Conservation (phyloP, 2,329 filamentous ascomycete species). For the Aspergillus ibericus region DNA sequence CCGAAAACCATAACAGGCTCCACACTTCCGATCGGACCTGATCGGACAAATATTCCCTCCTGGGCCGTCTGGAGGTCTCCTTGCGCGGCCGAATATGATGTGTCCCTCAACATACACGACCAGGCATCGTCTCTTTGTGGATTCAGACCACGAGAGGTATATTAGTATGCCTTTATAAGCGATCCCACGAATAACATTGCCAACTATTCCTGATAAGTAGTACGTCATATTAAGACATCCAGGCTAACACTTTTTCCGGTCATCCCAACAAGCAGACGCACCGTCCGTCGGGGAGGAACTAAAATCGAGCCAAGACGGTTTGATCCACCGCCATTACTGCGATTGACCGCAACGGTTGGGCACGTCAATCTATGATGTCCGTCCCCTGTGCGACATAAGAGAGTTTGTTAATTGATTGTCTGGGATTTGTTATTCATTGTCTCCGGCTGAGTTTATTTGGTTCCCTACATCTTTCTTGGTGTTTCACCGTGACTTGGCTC, state of each 20-base stretch:
- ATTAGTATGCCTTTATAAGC: no score
- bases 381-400: background rate
- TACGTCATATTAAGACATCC: background rate
- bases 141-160: background rate
- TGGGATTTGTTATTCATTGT: no score
- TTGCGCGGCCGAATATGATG: conserved; percentile 9
- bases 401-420: no score
- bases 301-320: conserved; percentile 6
- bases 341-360: conserved; percentile 8
- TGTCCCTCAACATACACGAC: conserved; percentile 1
- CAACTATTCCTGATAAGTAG: no score
- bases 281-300: background rate
- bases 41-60: conserved; percentile 12
- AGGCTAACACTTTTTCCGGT: background rate
- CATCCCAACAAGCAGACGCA: background rate
- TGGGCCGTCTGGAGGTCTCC: conserved; percentile 6
- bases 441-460: no score
- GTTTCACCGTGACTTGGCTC: no score
- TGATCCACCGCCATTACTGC: conserved; percentile 6
- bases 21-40: conserved; percentile 3
- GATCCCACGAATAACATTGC: background rate
- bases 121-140: background rate
- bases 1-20: conserved; percentile 4
- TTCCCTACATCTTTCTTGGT: no score
- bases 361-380: conserved; percentile 1